Percentiles rank a stretch among this genome's conserved stretches.
Conservation (phyloP, 768 basidiomycete species). For the Cystofilobasidium macerans region DNA sequence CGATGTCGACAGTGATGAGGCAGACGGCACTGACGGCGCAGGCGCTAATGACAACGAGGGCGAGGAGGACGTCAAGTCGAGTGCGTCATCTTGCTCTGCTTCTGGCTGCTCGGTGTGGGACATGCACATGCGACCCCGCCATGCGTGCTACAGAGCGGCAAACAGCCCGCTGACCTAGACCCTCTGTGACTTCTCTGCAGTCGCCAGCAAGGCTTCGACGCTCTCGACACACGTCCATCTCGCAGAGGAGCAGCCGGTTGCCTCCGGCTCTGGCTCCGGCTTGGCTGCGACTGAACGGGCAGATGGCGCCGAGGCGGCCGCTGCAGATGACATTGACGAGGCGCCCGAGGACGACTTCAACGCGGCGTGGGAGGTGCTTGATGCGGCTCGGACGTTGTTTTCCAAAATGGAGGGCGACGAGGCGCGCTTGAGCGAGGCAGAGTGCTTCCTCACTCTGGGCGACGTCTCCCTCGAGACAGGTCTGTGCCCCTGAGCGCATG, state of each 20-base stretch:
- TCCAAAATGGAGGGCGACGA: constrained; percentile 51
- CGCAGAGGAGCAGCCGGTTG: constrained; percentile 6
- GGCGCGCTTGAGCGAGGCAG: constrained; percentile 69
- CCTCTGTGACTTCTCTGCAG: not conserved
- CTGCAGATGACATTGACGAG: constrained; percentile 26
- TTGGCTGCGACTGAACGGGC: too few species aligned
- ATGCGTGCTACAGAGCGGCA: not conserved
- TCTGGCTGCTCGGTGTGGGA: too few species aligned
- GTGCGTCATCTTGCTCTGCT: not conserved
- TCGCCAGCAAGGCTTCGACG: constrained; percentile 11
- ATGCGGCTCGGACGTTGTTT: constrained; percentile 79
- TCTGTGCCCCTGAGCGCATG: constrained; percentile 37
- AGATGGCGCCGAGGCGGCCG: not conserved
- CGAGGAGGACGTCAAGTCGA: not conserved
- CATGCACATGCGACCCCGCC: too few species aligned
- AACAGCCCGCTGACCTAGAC: not conserved
- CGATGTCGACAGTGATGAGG: constrained; percentile 19
- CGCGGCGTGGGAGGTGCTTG: constrained; percentile 94
- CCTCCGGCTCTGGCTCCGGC: not conserved
- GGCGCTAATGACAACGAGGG: not conserved
- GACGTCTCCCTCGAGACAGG: constrained; percentile 97
- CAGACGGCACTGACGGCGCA: constrained; percentile 27
- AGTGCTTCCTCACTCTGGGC: constrained; percentile 78
- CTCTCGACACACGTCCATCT: constrained; percentile 9
- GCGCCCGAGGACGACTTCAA: constrained; percentile 91